phyloP scores from a whole-genome alignment of 768 basidiomycete species.

The Leccinum sublutescens region DNA sequence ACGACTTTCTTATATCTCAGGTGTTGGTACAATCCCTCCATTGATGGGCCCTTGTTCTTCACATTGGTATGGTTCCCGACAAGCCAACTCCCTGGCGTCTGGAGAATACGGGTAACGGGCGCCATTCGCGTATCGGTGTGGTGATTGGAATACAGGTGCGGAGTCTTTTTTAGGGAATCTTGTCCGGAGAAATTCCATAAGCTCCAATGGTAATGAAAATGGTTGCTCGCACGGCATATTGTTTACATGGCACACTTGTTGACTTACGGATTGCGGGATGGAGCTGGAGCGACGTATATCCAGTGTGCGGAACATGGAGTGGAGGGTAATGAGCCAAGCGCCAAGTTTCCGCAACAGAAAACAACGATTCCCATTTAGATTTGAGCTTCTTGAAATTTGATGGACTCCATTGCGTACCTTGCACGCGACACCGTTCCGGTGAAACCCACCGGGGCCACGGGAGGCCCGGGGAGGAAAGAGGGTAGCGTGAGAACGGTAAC shows the following conservation, averaged over 20 bases:
- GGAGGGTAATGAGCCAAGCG: not conserved
- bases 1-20: slow-evolving; percentile 12
- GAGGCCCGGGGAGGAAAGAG: not conserved
- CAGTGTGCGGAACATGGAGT: not conserved
- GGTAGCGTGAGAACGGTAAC: not conserved
- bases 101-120: not conserved
- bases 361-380: not conserved
- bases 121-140: not conserved
- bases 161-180: not conserved
- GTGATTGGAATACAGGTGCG: not conserved
- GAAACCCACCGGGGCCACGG: not conserved
- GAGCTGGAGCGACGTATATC: not conserved
- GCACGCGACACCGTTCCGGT: not conserved
- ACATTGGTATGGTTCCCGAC: slow-evolving; percentile 18
- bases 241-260: not conserved
- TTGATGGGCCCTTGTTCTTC: not conserved
- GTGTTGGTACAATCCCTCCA: slow-evolving; percentile 1
- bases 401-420: not conserved
- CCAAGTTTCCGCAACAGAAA: slow-evolving; percentile 8
- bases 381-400: not conserved
- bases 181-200: not conserved
- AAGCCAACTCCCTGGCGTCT: slow-evolving; percentile 15
- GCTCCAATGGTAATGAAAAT: slow-evolving; percentile 3
- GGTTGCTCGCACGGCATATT: not conserved
- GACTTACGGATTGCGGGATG: not conserved